Percentiles rank a stretch among this genome's conserved stretches.
Conservation (phyloP, 768 basidiomycete genomes). For the Tremella yokohamensis region DNA sequence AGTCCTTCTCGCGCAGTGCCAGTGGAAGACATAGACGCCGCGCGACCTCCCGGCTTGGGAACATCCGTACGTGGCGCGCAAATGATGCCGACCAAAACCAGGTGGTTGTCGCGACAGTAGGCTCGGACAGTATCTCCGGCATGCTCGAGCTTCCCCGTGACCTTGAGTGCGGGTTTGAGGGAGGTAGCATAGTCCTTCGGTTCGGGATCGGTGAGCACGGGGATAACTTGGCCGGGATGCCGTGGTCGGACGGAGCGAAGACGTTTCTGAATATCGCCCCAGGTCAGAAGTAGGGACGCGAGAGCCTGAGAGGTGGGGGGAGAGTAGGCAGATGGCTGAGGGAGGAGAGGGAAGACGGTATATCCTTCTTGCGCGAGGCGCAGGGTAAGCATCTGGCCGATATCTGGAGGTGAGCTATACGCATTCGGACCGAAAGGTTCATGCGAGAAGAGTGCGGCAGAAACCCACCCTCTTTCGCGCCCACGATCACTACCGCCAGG, state of each 20-base stretch:
- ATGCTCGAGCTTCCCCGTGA: constrained; percentile 25
- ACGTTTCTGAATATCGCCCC: constrained; percentile 37
- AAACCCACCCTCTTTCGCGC: constrained; percentile 33
- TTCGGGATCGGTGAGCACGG: constrained; percentile 35
- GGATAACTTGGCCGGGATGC: constrained; percentile 37
- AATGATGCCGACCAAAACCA: constrained; percentile 31
- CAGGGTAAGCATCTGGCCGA: constrained; percentile 36
- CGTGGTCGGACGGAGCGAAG: constrained; percentile 20
- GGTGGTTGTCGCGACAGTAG: constrained; percentile 31
- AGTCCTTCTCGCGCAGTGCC: neutral
- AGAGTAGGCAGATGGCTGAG: constrained; percentile 28
- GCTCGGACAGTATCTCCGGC: constrained; percentile 40
- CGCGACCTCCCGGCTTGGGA: no score
- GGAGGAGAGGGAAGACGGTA: constrained; percentile 40
- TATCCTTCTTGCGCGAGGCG: constrained; percentile 38
- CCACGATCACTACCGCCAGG: constrained; percentile 34
- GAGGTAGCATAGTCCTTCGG: neutral
- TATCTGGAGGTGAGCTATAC: constrained; percentile 13
- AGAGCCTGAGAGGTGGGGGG: constrained; percentile 34
- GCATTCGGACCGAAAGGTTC: neutral
- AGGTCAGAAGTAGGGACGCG: constrained; percentile 28
- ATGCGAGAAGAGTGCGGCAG: no score
- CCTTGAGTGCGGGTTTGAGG: neutral
- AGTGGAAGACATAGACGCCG: neutral
- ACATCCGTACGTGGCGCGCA: constrained; percentile 15